Percentiles rank a stretch among this genome's conserved stretches.
These are phyloP conservation scores for Pyrus pyrifolia DNA, from an alignment of 306 rosid genomes.

Conservation along the genomic window DNA sequence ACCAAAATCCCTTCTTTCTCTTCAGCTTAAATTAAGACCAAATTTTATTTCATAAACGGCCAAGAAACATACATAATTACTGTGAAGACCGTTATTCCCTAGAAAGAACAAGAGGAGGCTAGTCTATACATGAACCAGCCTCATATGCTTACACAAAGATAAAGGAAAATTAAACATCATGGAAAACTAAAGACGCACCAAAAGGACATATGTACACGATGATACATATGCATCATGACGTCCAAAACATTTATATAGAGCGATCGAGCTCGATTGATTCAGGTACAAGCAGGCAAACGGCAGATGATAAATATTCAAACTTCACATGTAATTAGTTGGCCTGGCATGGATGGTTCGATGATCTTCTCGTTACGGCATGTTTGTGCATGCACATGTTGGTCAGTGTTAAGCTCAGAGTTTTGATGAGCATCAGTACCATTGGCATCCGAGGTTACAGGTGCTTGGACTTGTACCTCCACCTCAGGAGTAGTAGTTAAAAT, in stretches of 20 bases:
- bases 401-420: background rate
- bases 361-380: background rate
- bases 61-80: background rate
- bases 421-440: background rate
- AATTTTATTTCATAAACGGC: slow-evolving; percentile 1
- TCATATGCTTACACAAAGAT: background rate
- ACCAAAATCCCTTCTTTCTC: background rate
- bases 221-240: background rate
- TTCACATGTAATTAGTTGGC: background rate
- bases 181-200: background rate
- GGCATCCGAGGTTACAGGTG: background rate
- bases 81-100: background rate
- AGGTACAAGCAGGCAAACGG: background rate
- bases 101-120: background rate
- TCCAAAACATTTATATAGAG: background rate
- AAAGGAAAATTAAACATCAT: background rate
- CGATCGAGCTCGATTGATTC: background rate
- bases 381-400: background rate
- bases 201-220: background rate
- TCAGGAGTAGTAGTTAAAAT: background rate
- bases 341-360: background rate
- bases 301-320: background rate
- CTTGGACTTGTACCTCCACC: background rate
- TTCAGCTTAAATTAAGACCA: background rate
- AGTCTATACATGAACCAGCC: background rate